Percentiles rank a stretch among this genome's conserved stretches.
These are phyloP conservation scores for Magnusiomyces ingens DNA, from an alignment of 1,139 yeast species.

Conservation along the genomic window DNA sequence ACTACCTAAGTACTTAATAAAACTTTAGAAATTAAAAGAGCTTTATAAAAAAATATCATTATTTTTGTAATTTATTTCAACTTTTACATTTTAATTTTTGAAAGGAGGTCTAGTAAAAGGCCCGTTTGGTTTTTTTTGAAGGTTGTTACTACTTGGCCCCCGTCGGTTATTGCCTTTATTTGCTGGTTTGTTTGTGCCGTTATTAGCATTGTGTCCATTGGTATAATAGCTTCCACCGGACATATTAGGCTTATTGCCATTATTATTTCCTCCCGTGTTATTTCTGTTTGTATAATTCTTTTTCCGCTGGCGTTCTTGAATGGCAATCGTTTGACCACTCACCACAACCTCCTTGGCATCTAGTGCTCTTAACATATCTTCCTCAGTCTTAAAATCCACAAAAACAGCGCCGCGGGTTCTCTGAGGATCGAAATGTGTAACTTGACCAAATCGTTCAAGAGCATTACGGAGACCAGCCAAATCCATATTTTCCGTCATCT, in stretches of 20 bases:
- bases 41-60: too few relatives aligned
- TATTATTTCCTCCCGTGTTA: not conserved
- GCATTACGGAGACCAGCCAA: slow-evolving; percentile 28
- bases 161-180: not conserved
- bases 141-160: too few relatives aligned
- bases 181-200: not conserved
- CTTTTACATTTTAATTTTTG: too few relatives aligned
- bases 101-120: too few relatives aligned
- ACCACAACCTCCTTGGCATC: too few relatives aligned
- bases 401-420: slow-evolving; percentile 33
- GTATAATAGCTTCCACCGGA: slow-evolving; percentile 9
- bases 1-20: too few relatives aligned
- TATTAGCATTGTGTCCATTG: slow-evolving; percentile 12
- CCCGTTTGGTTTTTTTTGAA: too few relatives aligned
- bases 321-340: slow-evolving; percentile 21
- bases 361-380: too few relatives aligned
- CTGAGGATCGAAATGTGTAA: slow-evolving; percentile 34
- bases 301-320: slow-evolving; percentile 30
- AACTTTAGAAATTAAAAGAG: too few relatives aligned
- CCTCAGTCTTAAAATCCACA: slow-evolving; percentile 33
- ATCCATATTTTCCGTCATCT: slow-evolving; percentile 29
- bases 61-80: too few relatives aligned
- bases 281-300: slow-evolving; percentile 12
- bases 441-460: slow-evolving; percentile 30
- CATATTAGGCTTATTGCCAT: not conserved